phyloP scores from a whole-genome alignment of 345 rosid genomes.

The Rhodamnia rubescens region DNA sequence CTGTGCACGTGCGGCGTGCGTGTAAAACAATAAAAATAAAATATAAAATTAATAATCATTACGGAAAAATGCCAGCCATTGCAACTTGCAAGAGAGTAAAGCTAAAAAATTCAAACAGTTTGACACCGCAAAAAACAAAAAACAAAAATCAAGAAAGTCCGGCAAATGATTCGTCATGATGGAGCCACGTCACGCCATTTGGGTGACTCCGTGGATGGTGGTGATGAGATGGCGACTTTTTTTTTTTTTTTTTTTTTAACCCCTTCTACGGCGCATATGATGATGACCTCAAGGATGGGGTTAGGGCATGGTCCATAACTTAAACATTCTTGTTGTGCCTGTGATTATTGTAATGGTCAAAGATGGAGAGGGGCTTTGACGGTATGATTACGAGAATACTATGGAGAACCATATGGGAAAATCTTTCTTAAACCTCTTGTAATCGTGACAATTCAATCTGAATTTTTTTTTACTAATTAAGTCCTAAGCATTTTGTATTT shows the following conservation, averaged over 20 bases:
- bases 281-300: not conserved
- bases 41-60: not conserved
- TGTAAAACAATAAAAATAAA: not conserved
- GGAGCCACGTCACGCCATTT: not conserved
- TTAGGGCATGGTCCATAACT: slow-evolving; percentile 1
- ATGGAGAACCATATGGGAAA: not conserved
- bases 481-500: too few species aligned
- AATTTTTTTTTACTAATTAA: too few species aligned
- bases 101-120: not conserved
- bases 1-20: slow-evolving; percentile 13
- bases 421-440: not conserved
- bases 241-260: too few species aligned
- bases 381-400: not conserved
- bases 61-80: not conserved
- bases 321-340: not conserved
- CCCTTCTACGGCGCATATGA: not conserved
- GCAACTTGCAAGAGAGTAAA: too few species aligned
- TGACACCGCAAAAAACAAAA: not conserved
- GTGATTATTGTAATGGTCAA: not conserved
- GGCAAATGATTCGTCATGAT: not conserved
- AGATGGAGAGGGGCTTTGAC: not conserved
- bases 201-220: not conserved
- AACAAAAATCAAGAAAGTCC: not conserved
- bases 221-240: not conserved
- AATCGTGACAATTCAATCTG: too few species aligned